phyloP scores from a whole-genome alignment of 805 yeast genomes.

The Pichia ethanolica region DNA sequence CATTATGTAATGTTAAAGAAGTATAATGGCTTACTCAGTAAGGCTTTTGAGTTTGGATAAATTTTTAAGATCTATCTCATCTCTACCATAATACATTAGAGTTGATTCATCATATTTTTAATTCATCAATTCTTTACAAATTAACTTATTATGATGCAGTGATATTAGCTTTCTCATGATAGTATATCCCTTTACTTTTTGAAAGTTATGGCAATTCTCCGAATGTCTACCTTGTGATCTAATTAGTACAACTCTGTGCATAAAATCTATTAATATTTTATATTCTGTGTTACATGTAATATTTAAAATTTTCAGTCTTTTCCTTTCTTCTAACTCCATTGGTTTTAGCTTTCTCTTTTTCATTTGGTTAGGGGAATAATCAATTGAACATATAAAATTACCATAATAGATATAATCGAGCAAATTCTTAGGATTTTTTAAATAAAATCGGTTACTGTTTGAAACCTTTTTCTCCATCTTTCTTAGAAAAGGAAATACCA shows the following conservation, averaged over 20 bases:
- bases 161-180: not conserved
- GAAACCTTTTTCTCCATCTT: not conserved
- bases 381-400: not conserved
- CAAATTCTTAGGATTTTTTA: not conserved
- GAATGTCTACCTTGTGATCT: not conserved
- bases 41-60: too few species aligned
- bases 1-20: too few species aligned
- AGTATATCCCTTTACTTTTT: not conserved
- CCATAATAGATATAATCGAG: not conserved
- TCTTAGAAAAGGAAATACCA: not conserved
- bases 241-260: not conserved
- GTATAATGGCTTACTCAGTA: too few species aligned
- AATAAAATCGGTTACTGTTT: not conserved
- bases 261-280: not conserved
- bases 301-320: not conserved
- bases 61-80: not conserved
- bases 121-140: not conserved
- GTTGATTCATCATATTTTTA: not conserved
- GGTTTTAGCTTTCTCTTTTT: not conserved
- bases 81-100: not conserved
- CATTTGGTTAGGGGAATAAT: not conserved
- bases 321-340: not conserved
- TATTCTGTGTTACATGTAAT: not conserved
- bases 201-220: not conserved
- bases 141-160: not conserved